These are phyloP conservation scores for Leccinum pachyderme DNA, from an alignment of 1,284 basidiomycete genomes.

Conservation along the genomic window DNA sequence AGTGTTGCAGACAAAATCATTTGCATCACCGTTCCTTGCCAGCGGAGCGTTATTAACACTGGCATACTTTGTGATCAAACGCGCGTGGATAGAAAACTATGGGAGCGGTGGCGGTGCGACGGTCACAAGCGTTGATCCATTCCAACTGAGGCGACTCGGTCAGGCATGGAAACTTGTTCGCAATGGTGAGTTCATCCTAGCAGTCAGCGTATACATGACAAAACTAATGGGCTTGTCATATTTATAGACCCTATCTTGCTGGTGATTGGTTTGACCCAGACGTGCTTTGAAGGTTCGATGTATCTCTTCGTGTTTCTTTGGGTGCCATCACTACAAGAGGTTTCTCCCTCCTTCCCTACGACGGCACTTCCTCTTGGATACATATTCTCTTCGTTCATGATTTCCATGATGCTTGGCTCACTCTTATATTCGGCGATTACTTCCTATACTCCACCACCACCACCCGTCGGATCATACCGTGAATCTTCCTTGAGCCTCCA, in stretches of 20 bases:
- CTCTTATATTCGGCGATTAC: conserved; percentile 60
- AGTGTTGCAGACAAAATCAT: conserved; percentile 47
- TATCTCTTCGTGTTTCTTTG: conserved; percentile 81
- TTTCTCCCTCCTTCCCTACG: conserved; percentile 35
- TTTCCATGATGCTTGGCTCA: conserved; percentile 77
- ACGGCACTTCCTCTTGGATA: conserved; percentile 61
- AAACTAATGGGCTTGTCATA: not conserved
- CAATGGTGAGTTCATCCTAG: conserved; percentile 41
- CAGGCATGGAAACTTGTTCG: conserved; percentile 60
- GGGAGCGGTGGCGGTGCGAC: conserved; percentile 43
- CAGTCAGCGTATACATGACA: not conserved
- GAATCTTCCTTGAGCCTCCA: conserved; percentile 55
- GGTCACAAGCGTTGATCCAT: conserved; percentile 34
- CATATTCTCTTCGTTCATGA: conserved; percentile 78
- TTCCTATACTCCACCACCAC: conserved; percentile 37
- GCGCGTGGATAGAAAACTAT: conserved; percentile 67
- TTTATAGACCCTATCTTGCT: conserved; percentile 53
- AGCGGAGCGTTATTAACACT: conserved; percentile 55
- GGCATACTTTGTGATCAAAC: conserved; percentile 55
- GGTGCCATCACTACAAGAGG: conserved; percentile 71
- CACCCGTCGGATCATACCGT: conserved; percentile 18
- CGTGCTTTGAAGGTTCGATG: conserved; percentile 79
- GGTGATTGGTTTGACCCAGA: conserved; percentile 71
- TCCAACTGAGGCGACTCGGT: conserved; percentile 53
- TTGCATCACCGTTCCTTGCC: conserved; percentile 62